phyloP scores from a whole-genome alignment of 371 early-diverging fungal genomes.

The Syncephalis plumigaleata region DNA sequence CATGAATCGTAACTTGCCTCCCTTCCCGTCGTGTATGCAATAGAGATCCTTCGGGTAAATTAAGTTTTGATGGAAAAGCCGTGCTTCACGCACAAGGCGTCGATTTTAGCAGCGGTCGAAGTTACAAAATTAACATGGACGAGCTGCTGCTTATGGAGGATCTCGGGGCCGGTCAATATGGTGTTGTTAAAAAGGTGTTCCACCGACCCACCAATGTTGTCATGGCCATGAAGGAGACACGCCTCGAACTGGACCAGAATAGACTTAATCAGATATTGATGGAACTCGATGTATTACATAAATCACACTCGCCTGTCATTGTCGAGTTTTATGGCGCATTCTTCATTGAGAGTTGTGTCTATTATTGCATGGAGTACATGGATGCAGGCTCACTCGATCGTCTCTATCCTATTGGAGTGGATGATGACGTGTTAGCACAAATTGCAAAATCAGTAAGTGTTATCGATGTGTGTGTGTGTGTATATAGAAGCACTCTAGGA shows the following conservation, averaged over 20 bases:
- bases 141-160: conserved; percentile 61
- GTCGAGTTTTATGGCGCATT: conserved; percentile 97
- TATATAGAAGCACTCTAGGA: no score
- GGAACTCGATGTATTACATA: conserved; percentile 82
- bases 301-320: conserved; percentile 69
- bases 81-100: conserved; percentile 80
- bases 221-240: conserved; percentile 94
- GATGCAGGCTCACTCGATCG: conserved; percentile 85
- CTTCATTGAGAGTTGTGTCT: conserved; percentile 87
- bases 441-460: conserved; percentile 49
- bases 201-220: conserved; percentile 75
- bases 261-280: conserved; percentile 79
- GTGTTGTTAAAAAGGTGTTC: conserved; percentile 76
- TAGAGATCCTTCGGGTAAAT: conserved; percentile 74
- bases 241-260: conserved; percentile 73
- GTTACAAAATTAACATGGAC: conserved; percentile 76
- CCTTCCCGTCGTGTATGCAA: neutral
- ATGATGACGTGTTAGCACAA: conserved; percentile 64
- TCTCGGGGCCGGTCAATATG: conserved; percentile 84
- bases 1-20: neutral
- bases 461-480: neutral
- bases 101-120: conserved; percentile 73
- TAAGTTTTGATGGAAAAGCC: conserved; percentile 84
- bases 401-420: conserved; percentile 60
- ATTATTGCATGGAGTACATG: conserved; percentile 91